These are phyloP conservation scores for Nicotiana benthamiana DNA, from an alignment of 257 asterid genomes.

Conservation along the genomic window DNA sequence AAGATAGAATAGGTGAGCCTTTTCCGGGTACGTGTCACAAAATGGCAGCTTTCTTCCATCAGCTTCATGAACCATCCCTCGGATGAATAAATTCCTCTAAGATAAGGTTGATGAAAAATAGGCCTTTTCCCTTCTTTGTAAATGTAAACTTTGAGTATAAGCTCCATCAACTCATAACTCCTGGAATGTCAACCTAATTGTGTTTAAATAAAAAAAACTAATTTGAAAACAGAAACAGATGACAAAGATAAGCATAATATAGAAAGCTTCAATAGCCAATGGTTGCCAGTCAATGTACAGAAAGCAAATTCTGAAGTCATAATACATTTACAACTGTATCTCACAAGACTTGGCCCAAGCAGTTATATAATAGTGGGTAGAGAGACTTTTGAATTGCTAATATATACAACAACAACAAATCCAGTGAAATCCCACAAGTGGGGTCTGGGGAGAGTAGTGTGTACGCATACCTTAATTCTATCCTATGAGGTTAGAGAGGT, in stretches of 20 bases:
- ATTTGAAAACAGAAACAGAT: not conserved
- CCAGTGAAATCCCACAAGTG: too few species aligned
- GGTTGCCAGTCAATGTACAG: not conserved
- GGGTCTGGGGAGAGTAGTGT: too few species aligned
- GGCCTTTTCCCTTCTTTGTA: conserved; percentile 68
- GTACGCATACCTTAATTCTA: too few species aligned
- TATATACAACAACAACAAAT: too few species aligned
- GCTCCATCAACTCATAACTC: conserved; percentile 95
- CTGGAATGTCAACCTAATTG: conserved; percentile 28
- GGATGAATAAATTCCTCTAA: conserved; percentile 70
- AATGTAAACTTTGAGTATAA: conserved; percentile 61
- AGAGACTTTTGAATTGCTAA: not conserved
- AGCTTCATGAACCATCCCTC: conserved; percentile 95
- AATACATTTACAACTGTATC: not conserved
- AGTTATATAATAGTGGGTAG: not conserved
- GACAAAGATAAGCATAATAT: not conserved
- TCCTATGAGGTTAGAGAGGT: too few species aligned
- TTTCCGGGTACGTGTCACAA: conserved; percentile 57
- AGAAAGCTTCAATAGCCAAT: not conserved
- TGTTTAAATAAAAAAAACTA: not conserved
- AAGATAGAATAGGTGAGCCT: conserved; percentile 81
- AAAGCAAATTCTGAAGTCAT: not conserved
- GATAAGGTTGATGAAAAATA: conserved; percentile 61
- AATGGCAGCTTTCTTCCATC: conserved; percentile 49
- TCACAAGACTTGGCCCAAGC: not conserved